Evolutionary conservation across 2,329 filamentous ascomycete species (phyloP).

Genomic region (Helminthosporium solani): DNA sequence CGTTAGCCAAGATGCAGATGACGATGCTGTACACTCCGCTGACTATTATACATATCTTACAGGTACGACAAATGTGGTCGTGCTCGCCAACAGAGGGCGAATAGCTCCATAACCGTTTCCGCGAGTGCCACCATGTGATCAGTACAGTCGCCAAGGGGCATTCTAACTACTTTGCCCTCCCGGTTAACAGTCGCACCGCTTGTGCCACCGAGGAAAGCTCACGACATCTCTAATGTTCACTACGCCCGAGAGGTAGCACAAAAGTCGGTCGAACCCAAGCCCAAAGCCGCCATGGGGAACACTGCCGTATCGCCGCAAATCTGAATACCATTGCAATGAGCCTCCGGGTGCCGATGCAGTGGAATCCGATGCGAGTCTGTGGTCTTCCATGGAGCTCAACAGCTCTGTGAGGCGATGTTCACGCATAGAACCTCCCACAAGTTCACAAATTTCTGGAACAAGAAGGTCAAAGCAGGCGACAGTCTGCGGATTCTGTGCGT

Average conservation of each 20-base stretch:
- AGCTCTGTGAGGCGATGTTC: slow-evolving; percentile 73
- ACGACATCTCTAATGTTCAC: slow-evolving; percentile 82
- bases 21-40: not conserved
- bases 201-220: slow-evolving; percentile 74
- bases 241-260: slow-evolving; percentile 80
- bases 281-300: slow-evolving; percentile 91
- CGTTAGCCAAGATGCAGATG: not conserved
- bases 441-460: slow-evolving; percentile 80
- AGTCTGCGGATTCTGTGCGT: slow-evolving; percentile 47
- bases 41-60: not conserved
- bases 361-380: slow-evolving; percentile 53
- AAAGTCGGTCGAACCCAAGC: slow-evolving; percentile 81
- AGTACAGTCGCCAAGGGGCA: not conserved
- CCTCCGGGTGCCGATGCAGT: slow-evolving; percentile 22
- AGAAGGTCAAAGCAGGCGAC: slow-evolving; percentile 90
- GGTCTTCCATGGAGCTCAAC: slow-evolving; percentile 67
- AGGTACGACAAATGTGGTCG: not conserved
- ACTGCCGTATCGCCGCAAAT: slow-evolving; percentile 86
- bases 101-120: not conserved
- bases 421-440: slow-evolving; percentile 85
- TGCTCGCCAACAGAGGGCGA: not conserved
- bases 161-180: not conserved
- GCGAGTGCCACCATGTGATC: not conserved
- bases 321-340: slow-evolving; percentile 77
- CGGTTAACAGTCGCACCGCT: slow-evolving; percentile 54